These are phyloP conservation scores for Yamadazyma songkhlaensis DNA, from an alignment of 1,139 yeast species.

Conservation along the genomic window DNA sequence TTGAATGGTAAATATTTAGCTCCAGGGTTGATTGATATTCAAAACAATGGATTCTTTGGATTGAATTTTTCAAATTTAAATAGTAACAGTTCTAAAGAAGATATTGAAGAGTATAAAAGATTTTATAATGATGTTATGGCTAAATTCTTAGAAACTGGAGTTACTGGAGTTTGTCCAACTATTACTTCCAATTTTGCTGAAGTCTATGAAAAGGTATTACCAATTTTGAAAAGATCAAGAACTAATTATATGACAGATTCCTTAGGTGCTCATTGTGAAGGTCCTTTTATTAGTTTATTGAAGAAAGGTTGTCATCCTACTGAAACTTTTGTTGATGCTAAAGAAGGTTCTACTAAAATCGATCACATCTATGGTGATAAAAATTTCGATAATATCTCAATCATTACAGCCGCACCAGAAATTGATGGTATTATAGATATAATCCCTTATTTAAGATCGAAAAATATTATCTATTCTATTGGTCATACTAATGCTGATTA, in stretches of 20 bases:
- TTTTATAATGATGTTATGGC: slow-evolving; percentile 47
- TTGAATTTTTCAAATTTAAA: slow-evolving; percentile 49
- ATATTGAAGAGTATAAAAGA: slow-evolving; percentile 26
- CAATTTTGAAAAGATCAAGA: slow-evolving; percentile 40
- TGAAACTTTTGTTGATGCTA: slow-evolving; percentile 52
- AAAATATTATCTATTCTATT: slow-evolving; percentile 45
- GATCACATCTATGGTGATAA: slow-evolving; percentile 40
- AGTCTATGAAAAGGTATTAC: slow-evolving; percentile 52
- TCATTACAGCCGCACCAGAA: slow-evolving; percentile 65
- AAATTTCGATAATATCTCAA: slow-evolving; percentile 42
- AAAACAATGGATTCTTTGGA: slow-evolving; percentile 62
- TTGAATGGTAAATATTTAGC: slow-evolving; percentile 49
- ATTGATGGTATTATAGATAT: slow-evolving; percentile 51
- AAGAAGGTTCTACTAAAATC: slow-evolving; percentile 35
- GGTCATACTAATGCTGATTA: slow-evolving; percentile 58
- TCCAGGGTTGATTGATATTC: slow-evolving; percentile 63
- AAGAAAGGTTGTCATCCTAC: slow-evolving; percentile 66
- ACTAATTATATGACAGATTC: slow-evolving; percentile 44
- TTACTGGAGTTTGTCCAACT: slow-evolving; percentile 60
- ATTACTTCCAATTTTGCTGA: slow-evolving; percentile 54
- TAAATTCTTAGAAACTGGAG: slow-evolving; percentile 53
- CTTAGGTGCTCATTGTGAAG: slow-evolving; percentile 65
- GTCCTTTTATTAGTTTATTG: slow-evolving; percentile 54
- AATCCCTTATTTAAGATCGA: slow-evolving; percentile 39
- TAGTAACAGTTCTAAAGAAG: slow-evolving; percentile 32